These are phyloP conservation scores for Groenewaldozyma sp. DNA, from an alignment of 1,139 yeast species.

Conservation along the genomic window DNA sequence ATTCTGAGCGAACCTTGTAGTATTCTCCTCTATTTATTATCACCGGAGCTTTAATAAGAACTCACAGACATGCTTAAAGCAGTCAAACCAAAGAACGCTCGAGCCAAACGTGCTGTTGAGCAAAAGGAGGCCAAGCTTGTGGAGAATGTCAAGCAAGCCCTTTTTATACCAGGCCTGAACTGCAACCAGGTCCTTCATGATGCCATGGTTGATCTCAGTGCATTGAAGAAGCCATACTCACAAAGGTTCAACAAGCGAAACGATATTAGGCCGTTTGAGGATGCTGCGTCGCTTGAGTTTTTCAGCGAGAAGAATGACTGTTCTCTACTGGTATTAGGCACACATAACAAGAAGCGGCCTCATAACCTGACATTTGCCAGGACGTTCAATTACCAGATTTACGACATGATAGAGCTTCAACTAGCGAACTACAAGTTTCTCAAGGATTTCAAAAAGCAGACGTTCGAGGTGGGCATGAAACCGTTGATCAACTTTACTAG, in stretches of 20 bases:
- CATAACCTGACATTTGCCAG: slow-evolving; percentile 81
- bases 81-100: slow-evolving; percentile 72
- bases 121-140: slow-evolving; percentile 80
- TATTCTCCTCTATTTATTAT: background rate
- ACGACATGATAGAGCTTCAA: slow-evolving; percentile 88
- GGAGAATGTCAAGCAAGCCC: slow-evolving; percentile 83
- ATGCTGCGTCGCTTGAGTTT: slow-evolving; percentile 76
- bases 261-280: slow-evolving; percentile 89
- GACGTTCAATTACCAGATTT: slow-evolving; percentile 81
- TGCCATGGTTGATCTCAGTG: slow-evolving; percentile 81
- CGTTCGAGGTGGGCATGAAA: slow-evolving; percentile 82
- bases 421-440: slow-evolving; percentile 63
- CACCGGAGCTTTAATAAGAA: background rate
- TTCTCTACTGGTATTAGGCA: slow-evolving; percentile 73
- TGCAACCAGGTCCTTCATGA: slow-evolving; percentile 76
- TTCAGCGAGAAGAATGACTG: slow-evolving; percentile 91
- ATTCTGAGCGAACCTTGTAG: too few relatives aligned
- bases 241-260: slow-evolving; percentile 84
- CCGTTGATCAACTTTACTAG: slow-evolving; percentile 96
- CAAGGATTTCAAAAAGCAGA: slow-evolving; percentile 62
- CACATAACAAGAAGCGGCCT: slow-evolving; percentile 86
- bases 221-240: slow-evolving; percentile 84
- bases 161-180: slow-evolving; percentile 85
- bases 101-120: slow-evolving; percentile 90
- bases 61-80: background rate